Evolutionary conservation across 305 asterid species (phyloP).

Genomic region (Rubia occidens): DNA sequence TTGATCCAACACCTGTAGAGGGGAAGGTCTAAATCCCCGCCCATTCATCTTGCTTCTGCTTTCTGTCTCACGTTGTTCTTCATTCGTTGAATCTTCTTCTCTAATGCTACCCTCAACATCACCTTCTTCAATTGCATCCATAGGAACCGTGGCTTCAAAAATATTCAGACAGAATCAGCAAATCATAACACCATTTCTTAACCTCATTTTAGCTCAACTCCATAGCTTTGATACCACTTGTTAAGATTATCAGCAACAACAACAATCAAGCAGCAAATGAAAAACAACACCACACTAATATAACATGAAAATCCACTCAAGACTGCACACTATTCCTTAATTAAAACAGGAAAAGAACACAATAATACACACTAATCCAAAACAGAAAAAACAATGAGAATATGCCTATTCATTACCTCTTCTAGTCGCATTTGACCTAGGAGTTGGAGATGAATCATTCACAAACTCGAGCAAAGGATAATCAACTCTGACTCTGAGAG

Average conservation of each 20-base stretch:
- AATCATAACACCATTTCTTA: not conserved
- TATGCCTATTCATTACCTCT: conserved; percentile 29
- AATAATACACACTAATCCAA: not conserved
- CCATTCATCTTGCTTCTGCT: not conserved
- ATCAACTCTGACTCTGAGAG: conserved; percentile 57
- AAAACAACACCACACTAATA: no score
- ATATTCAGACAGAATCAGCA: not conserved
- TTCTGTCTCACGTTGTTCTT: conserved; percentile 8
- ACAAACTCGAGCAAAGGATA: conserved; percentile 29
- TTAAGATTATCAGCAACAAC: not conserved
- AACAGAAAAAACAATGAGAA: no score
- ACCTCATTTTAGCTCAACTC: not conserved
- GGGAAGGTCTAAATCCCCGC: conserved; percentile 33
- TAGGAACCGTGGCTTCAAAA: conserved; percentile 28
- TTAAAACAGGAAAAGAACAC: not conserved
- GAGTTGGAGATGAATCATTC: conserved; percentile 9
- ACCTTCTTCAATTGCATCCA: conserved; percentile 60
- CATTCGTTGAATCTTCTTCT: conserved; percentile 28
- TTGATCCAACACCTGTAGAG: conserved; percentile 50
- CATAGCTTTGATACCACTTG: no score
- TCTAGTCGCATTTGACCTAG: conserved; percentile 33
- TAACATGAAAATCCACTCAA: not conserved
- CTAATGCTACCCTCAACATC: conserved; percentile 25
- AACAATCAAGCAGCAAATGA: not conserved
- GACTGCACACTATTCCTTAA: no score